Conservation (phyloP, 805 yeast genomes). For the Lachancea meyersii region DNA sequence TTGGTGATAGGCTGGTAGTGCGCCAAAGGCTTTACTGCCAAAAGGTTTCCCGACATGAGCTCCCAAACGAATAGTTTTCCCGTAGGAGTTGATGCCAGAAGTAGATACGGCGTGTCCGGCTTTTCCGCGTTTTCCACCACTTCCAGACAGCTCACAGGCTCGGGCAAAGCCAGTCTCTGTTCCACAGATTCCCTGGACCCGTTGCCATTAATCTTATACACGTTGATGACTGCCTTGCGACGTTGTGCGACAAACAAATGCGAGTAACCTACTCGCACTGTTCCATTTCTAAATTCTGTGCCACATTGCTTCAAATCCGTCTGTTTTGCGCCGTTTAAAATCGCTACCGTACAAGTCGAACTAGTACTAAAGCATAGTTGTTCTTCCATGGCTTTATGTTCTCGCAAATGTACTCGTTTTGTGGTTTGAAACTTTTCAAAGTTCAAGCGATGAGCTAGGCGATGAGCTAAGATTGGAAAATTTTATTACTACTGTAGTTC, state of each 20-base stretch:
- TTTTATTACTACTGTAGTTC: background rate
- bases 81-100: constrained; percentile 53
- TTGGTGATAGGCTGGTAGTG: constrained; percentile 74
- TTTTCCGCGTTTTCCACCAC: constrained; percentile 25
- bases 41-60: constrained; percentile 62
- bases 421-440: background rate
- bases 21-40: constrained; percentile 61
- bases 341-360: constrained; percentile 25
- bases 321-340: constrained; percentile 28
- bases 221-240: constrained; percentile 69
- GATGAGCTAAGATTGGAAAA: constrained; percentile 20
- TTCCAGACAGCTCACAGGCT: constrained; percentile 49
- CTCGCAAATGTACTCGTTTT: background rate
- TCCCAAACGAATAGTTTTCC: constrained; percentile 88
- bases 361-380: constrained; percentile 29
- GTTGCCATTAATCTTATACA: constrained; percentile 46
- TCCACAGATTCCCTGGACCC: constrained; percentile 48
- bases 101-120: constrained; percentile 46
- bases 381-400: constrained; percentile 20
- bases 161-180: constrained; percentile 81
- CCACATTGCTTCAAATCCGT: constrained; percentile 35
- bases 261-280: constrained; percentile 49
- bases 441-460: constrained; percentile 11
- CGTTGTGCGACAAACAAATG: constrained; percentile 58
- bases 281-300: constrained; percentile 43